Evolutionary conservation across 345 rosid genomes (phyloP).

Genomic region (Dipteronia dyeriana): DNA sequence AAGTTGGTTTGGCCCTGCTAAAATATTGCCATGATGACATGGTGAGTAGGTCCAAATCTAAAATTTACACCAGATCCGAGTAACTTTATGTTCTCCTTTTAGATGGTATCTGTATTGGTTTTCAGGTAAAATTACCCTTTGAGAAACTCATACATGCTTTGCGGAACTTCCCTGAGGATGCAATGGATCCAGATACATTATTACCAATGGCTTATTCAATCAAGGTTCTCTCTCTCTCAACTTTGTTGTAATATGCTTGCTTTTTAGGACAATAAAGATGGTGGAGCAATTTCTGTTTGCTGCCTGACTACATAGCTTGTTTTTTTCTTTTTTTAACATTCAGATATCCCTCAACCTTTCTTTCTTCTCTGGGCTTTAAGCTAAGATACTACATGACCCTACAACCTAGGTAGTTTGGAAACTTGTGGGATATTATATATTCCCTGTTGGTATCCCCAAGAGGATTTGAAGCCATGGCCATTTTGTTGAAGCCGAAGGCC

Average conservation of each 20-base stretch:
- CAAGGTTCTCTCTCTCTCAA: conserved; percentile 52
- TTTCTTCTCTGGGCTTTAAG: neutral
- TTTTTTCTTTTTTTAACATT: neutral
- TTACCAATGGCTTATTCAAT: conserved; percentile 89
- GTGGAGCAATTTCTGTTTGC: neutral
- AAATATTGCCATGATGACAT: conserved; percentile 90
- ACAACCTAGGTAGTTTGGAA: neutral
- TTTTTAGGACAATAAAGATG: neutral
- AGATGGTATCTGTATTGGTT: neutral
- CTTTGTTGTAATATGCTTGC: neutral
- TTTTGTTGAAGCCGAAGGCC: neutral
- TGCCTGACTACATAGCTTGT: neutral
- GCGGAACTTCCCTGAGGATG: conserved; percentile 89
- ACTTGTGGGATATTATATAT: neutral
- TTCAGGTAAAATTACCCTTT: conserved; percentile 76
- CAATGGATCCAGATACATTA: conserved; percentile 86
- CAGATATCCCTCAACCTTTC: neutral
- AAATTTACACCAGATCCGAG: conserved; percentile 3
- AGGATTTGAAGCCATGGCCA: neutral
- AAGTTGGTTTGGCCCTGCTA: conserved; percentile 90
- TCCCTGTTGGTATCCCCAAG: neutral
- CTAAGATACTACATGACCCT: neutral
- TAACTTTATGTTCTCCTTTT: conserved; percentile 7
- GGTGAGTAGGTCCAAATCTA: conserved; percentile 40
- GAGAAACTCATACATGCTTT: conserved; percentile 92